These are phyloP conservation scores for Alisma plantagoaquatica DNA, from an alignment of 106 monocot species.

Conservation along the genomic window DNA sequence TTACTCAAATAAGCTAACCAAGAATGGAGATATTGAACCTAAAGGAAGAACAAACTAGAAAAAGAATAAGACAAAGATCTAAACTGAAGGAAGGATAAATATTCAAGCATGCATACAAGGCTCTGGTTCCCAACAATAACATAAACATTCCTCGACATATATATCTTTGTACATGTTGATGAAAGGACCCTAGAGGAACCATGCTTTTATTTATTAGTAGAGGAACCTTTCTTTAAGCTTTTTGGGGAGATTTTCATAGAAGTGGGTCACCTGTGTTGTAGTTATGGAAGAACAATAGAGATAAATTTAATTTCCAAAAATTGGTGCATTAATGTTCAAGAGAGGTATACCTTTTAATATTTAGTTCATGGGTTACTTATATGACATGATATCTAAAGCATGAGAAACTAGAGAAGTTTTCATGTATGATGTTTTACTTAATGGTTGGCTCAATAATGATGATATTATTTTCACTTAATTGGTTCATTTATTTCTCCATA, in stretches of 20 bases:
- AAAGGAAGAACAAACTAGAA: constrained; percentile 31
- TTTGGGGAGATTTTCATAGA: constrained; percentile 30
- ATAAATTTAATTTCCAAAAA: too few relatives aligned
- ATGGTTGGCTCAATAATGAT: too few relatives aligned
- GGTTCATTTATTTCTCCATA: too few relatives aligned
- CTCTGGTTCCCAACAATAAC: constrained; percentile 92
- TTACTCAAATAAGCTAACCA: constrained; percentile 75
- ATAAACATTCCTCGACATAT: constrained; percentile 70
- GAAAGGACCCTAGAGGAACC: constrained; percentile 22
- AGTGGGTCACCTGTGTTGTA: too few relatives aligned
- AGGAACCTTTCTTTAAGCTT: constrained; percentile 14
- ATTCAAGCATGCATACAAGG: constrained; percentile 43
- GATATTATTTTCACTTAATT: too few relatives aligned
- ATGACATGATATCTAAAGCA: too few relatives aligned
- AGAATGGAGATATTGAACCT: constrained; percentile 95
- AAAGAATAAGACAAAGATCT: neutral
- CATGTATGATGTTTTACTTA: too few relatives aligned
- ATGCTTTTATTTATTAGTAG: constrained; percentile 40
- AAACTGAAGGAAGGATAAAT: neutral
- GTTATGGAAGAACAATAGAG: too few relatives aligned
- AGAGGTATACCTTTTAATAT: too few relatives aligned
- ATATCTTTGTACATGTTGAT: constrained; percentile 89
- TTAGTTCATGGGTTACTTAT: too few relatives aligned
- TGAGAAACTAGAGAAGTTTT: too few relatives aligned
- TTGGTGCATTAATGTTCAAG: too few relatives aligned